Conservation (phyloP, 106 monocot genomes). For the Acorus calamus region DNA sequence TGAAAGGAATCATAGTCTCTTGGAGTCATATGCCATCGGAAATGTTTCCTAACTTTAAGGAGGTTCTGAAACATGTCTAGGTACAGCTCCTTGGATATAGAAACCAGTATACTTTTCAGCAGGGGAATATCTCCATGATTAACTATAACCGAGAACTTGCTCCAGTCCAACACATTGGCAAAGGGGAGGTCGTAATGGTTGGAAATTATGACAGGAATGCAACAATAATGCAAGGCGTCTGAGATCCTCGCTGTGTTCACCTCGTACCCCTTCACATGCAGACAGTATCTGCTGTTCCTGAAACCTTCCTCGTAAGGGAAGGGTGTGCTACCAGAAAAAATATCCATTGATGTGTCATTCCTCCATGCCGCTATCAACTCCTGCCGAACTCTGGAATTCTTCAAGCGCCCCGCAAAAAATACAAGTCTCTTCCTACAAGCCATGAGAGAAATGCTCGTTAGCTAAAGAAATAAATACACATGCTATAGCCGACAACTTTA, state of each 20-base stretch:
- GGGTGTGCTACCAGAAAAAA: constrained; percentile 4
- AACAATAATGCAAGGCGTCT: constrained; percentile 12
- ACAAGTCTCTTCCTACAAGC: constrained; percentile 11
- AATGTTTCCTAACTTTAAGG: constrained; percentile 11
- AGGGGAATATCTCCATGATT: constrained; percentile 6
- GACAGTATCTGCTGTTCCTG: constrained; percentile 9
- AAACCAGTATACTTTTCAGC: constrained; percentile 6
- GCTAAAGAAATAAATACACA: too few species aligned
- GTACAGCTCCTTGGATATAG: neutral
- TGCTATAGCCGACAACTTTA: too few species aligned
- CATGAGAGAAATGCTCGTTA: neutral
- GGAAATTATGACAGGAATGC: constrained; percentile 13
- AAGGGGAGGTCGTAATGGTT: constrained; percentile 16
- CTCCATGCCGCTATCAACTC: constrained; percentile 4
- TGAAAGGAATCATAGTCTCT: constrained; percentile 9
- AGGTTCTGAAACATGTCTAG: constrained; percentile 6
- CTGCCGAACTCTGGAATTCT: constrained; percentile 10
- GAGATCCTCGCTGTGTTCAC: constrained; percentile 20
- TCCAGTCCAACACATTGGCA: constrained; percentile 13
- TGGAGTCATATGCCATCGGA: constrained; percentile 13
- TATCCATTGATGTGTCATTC: constrained; percentile 10
- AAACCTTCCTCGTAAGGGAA: constrained; percentile 15
- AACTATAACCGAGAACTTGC: constrained; percentile 11
- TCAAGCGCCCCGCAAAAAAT: constrained; percentile 9
- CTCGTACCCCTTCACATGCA: constrained; percentile 18